Base-by-base conservation (phyloP, 1,139 yeast species). In the Debaryomycetaceae sp. region DNA sequence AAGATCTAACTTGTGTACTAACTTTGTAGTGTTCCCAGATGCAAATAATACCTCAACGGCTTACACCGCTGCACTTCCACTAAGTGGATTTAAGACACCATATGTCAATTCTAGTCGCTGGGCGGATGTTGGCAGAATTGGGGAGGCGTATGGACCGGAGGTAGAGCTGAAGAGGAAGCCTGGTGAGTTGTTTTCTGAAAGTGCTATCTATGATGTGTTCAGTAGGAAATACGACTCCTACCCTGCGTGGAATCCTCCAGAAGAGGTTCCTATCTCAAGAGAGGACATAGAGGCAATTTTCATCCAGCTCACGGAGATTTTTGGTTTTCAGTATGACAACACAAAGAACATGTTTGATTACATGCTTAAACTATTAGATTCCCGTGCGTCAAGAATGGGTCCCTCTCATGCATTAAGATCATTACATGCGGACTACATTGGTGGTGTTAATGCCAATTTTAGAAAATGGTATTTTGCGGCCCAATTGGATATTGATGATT, bases 401-500 rank as follows among this genome's bases (percentile, higher is more conserved):
- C 78, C 87, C 0, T 53, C 51, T 1, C 70, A 65, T 40, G 89
- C 91, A 0, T 66, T 85, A 45, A 62, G 71, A 39, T 74, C 87
- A 0, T 55, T 85, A 39, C 90, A 85, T 62, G 87, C 85, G 0
- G 87, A 85, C 46, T 85, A 84, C 56, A 81, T 93, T 59, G 98
- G 98, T 38, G 98, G 98, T 43, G 87, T 86, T 52, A 81, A 89
- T 50, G 85, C 98, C 30, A 93, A 93, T 66, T 93, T 87, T 69
- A 80, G 87, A 58, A 91, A 87, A 63, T 93, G 99, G 99, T 93
- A 88, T 66, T 89, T 93, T 68, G 97, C 97, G 31, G 90, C 97
- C 38, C 93, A 86, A 67, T 68, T 89, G 49, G 95, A 88, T 65
- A 72, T 88, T 54, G 97, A 90, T 63, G 91, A 86, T 49, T 85